Evolutionary conservation across 2,329 filamentous ascomycete genomes (phyloP), one percentile per base, ranked within the genome.

Genomic region (Apiospora kogelbergensis): DNA sequence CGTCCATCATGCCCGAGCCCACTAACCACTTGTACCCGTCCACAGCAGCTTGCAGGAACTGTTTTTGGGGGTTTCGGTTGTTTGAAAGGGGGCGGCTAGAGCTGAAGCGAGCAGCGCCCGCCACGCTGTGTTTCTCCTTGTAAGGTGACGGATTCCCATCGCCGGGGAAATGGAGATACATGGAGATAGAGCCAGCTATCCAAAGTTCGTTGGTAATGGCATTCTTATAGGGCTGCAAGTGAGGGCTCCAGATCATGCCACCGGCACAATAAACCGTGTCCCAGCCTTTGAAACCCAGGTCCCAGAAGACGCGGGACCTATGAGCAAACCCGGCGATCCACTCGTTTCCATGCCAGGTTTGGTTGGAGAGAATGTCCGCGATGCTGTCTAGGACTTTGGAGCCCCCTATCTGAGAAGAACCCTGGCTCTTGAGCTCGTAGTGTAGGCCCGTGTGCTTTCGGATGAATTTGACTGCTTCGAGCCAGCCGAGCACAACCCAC

Each of bases 191-290:
- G 0, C 93, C 94, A 0, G 95, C 86, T 70, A 98, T 93, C 81
- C 88, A 98, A 1, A 98, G 87, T 78, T 98, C 90, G 76, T 98
- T 98, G 40, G 95, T 98, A 74, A 98, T 97, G 71, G 95, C 94
- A 76, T 98, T 98, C 78, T 98, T 98, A 83, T 98, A 98, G 0
- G 94, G 94, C 46, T 86, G 80, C 37, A 95, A 82, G 44, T 89
- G 88, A 2, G 93, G 93, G 73, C 93, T 97, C 95, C 95, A 98
- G 17, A 90, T 87, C 92, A 98, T 97, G 60, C 95, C 95, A 26
- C 95, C 95, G 5, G 87, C 88, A 75, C 95, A 98, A 6, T 97
- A 86, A 30, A 84, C 85, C 26, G 88, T 91, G 76, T 97, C 92
- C 94, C 95, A 98, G 6, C 95, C 94, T 13, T 86, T 82, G 6